A percentile compares a stretch with the other conserved stretches of the same genome.
Conservation (phyloP, 2,329 filamentous ascomycete genomes). For the Aspergillus felis region DNA sequence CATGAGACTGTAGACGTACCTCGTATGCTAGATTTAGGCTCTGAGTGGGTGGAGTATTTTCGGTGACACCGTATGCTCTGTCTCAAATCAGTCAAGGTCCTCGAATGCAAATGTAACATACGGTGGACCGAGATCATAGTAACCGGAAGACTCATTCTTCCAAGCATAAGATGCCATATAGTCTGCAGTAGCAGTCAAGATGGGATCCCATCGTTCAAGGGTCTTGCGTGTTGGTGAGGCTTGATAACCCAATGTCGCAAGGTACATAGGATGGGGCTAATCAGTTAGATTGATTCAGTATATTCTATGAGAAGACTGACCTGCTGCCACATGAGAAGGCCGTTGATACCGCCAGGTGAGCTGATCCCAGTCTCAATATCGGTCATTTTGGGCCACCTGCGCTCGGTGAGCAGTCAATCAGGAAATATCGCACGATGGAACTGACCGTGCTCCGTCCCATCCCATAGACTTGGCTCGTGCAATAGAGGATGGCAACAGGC, state of each 20-base stretch:
- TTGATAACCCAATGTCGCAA: conserved; percentile 9
- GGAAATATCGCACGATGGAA: background rate
- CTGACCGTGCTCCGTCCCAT: conserved; percentile 12
- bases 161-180: conserved; percentile 14
- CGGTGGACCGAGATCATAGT: conserved; percentile 15
- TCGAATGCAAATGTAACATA: background rate
- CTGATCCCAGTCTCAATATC: conserved; percentile 11
- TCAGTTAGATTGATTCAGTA: background rate
- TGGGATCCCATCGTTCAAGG: conserved; percentile 8
- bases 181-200: conserved; percentile 9
- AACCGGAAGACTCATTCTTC: conserved; percentile 9
- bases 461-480: conserved; percentile 9
- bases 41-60: conserved; percentile 10
- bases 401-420: fast-evolving
- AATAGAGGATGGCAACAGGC: conserved; percentile 7
- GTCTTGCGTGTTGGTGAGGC: conserved; percentile 5
- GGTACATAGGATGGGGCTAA: conserved; percentile 15
- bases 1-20: background rate
- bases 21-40: conserved; percentile 13
- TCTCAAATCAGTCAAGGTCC: background rate
- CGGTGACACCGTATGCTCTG: conserved; percentile 13
- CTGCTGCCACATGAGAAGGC: conserved; percentile 13
- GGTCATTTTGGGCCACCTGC: conserved; percentile 16
- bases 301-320: background rate
- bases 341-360: conserved; percentile 14